A percentile compares a stretch with the other conserved stretches of the same genome.
Evolutionary conservation across 2,329 filamentous ascomycete species (phyloP).

Genomic region (Pochonia chlamydosporia): DNA sequence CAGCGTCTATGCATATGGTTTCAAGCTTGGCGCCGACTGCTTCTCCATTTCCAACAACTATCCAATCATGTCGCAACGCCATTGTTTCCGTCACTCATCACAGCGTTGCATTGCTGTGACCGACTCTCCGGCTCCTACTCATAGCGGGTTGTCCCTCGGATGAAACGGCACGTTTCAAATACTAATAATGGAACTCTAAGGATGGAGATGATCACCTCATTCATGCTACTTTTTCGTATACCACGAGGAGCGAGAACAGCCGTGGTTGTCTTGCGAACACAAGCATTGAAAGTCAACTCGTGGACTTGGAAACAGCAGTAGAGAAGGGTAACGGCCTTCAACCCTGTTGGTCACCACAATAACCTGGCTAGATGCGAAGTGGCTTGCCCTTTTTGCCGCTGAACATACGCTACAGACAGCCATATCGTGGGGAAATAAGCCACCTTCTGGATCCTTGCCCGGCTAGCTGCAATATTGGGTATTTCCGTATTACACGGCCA

Average conservation of each 20-base stretch:
- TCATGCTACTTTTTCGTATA: background rate
- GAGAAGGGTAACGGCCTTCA: background rate
- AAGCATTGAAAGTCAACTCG: no score
- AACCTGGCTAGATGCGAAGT: background rate
- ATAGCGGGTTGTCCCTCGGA: background rate
- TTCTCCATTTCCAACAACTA: no score
- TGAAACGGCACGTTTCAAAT: slow-evolving; percentile 1
- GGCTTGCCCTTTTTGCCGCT: background rate
- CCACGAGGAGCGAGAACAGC: no score
- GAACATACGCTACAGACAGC: background rate
- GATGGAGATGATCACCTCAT: background rate
- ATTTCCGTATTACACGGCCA: no score
- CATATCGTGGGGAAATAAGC: background rate
- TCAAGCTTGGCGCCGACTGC: no score
- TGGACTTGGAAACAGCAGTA: no score
- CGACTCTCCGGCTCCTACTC: background rate
- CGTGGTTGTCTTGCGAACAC: no score
- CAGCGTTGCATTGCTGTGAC: background rate
- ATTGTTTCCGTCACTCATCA: background rate
- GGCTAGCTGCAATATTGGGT: background rate
- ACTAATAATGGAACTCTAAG: background rate
- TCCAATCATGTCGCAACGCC: background rate
- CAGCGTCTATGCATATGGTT: no score
- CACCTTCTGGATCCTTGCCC: background rate
- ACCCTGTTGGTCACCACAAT: background rate